Evolutionary conservation across 257 asterid species (phyloP), one percentile per base, ranked within the genome.

Genomic region (Ajuga chamaepitys): DNA sequence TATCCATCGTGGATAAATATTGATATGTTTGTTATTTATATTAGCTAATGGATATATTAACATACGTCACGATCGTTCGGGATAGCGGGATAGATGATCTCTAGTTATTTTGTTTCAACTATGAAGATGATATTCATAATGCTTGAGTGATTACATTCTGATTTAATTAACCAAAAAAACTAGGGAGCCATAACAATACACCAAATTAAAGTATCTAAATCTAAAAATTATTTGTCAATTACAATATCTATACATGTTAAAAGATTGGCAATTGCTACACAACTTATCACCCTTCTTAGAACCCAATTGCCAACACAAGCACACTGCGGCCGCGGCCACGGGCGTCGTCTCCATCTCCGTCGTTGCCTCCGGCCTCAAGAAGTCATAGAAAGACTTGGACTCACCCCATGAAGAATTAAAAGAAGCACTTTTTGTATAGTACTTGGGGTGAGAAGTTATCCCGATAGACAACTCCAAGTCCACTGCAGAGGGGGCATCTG

Each of bases 391-490:
- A 40, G 58, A 68, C 75, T 72, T 69, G 0, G 81, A 73, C 38
- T 81, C 78, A 0, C 75, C 80, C 26, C 72, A 68, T 0, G 80
- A 40, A 3, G 77, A 72, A 11, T 67, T 71, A 51, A 80, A 76
- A 25, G 77, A 61, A 40, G 26, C 73, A 44, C 9, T 77, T 62
- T 69, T 75, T 24, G 51, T 22, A n/a, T n/a, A n/a, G 13, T 41
- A 72, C 34, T 57, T 71, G 25, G 84, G 14, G 50, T 62, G 79
- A 40, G 64, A 58, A 46, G 95, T 91, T 62, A 85, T 74, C 16
- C 96, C 98, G 0, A 92, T 78, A 8, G 94, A 83, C 67, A 92
- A 77, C 61, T 89, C 86, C 47, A 92, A 83, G 70, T 92, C 81
- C 12, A 85, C 67, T 11, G 56, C 42, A 9, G 1, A 10, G 17